Percentiles rank a stretch among this genome's conserved stretches.
phyloP scores from a whole-genome alignment of 2,329 filamentous ascomycete species.

The Trichoderma lentiforme region DNA sequence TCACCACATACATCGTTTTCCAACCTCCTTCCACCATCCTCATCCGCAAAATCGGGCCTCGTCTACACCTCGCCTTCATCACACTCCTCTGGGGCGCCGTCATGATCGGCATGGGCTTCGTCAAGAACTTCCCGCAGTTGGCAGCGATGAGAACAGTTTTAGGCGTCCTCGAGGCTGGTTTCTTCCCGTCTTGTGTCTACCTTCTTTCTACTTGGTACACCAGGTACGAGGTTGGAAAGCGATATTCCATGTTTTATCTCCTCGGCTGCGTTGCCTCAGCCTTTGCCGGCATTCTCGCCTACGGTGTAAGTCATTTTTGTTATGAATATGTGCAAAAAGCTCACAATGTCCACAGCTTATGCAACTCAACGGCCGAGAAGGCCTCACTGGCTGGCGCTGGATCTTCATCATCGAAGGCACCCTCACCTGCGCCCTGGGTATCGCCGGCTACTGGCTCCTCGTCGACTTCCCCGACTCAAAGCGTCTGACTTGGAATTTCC shows the following conservation, averaged over 20 bases:
- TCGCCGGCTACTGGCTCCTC: conserved; percentile 53
- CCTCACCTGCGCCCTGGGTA: conserved; percentile 52
- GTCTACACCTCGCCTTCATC: conserved; percentile 52
- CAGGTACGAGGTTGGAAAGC: conserved; percentile 65
- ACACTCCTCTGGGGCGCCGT: conserved; percentile 57
- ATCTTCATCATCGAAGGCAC: conserved; percentile 58
- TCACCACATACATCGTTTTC: conserved; percentile 68
- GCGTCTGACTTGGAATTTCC: conserved; percentile 50
- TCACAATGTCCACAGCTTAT: conserved; percentile 42
- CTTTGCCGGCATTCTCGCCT: conserved; percentile 67
- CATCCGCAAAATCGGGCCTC: conserved; percentile 63
- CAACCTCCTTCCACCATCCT: conserved; percentile 69
- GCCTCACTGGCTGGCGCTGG: conserved; percentile 62
- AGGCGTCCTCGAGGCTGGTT: conserved; percentile 65
- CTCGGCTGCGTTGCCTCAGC: conserved; percentile 64
- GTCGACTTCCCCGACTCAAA: conserved; percentile 62
- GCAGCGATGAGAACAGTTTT: conserved; percentile 56
- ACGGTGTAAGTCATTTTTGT: conserved; percentile 48
- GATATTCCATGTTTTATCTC: conserved; percentile 67
- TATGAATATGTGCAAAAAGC: not conserved
- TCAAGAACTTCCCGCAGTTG: conserved; percentile 48
- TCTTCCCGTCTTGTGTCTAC: conserved; percentile 69
- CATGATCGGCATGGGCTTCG: conserved; percentile 66
- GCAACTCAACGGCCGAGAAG: conserved; percentile 57
- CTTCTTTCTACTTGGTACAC: conserved; percentile 73